Conservation (phyloP, 2,329 filamentous ascomycete species). For the Neonectria ditissima region DNA sequence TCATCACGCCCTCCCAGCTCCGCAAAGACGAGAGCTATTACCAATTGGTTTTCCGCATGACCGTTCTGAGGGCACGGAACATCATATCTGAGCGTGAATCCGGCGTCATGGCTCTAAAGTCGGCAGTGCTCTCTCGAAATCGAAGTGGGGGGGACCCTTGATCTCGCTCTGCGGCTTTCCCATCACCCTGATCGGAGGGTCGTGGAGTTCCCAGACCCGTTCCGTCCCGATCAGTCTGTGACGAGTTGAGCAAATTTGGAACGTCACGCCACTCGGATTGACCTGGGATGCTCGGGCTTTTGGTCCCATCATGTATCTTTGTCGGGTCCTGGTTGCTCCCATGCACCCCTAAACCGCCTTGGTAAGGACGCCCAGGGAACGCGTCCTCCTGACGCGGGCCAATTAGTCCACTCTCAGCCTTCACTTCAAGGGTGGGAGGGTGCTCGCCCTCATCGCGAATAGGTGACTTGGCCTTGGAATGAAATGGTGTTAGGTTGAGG, state of each 20-base stretch:
- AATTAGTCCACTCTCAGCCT: background rate
- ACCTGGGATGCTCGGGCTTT: too few relatives aligned
- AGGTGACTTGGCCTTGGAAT: background rate
- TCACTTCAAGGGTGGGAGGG: too few relatives aligned
- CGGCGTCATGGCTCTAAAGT: constrained; percentile 25
- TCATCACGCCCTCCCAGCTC: background rate
- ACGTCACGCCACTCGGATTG: background rate
- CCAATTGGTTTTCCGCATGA: background rate
- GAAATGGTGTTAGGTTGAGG: too few relatives aligned
- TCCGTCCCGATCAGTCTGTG: background rate
- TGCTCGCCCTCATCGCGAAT: too few relatives aligned
- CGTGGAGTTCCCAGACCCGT: background rate
- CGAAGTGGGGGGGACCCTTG: background rate
- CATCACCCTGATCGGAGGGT: background rate
- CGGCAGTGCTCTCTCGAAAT: constrained; percentile 20
- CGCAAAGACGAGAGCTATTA: background rate
- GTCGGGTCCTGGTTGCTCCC: background rate
- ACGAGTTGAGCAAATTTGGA: background rate
- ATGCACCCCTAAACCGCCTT: background rate
- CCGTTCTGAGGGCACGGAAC: constrained; percentile 13
- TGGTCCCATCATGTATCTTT: too few relatives aligned
- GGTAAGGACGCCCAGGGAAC: background rate
- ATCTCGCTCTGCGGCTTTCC: background rate
- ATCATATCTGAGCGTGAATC: background rate
- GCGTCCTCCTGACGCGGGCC: background rate